Base-by-base conservation (phyloP, 441 rosid genomes). In the Euphorbia corollata region DNA sequence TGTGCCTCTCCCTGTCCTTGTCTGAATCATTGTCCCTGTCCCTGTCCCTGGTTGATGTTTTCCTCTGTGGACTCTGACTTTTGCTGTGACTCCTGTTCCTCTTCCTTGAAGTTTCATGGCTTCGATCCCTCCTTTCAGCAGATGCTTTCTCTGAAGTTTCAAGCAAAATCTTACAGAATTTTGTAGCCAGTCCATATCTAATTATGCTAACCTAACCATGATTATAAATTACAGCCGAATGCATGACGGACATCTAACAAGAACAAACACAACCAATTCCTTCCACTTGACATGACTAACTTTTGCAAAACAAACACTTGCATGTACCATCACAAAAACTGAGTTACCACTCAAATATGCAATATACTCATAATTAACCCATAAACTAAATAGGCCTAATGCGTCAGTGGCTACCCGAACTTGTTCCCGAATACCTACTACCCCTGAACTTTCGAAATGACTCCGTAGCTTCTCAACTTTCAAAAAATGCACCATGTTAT, bases 41-140 rank as follows among this genome's bases (percentile, higher is more conserved):
- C 73, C 85, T 83, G n/a, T n/a, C n/a, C n/a, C n/a, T n/a, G n/a
- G n/a, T n/a, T 55, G 85, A 77, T 72, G 85, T 71, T 82, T 83
- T 90, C 45, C 82, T 67, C n/a, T 85, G 89, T 4, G 99, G 97
- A 69, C 97, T 92, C 75, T 70, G 74, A 64, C 97, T 92, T 72
- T 58, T 74, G 71, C 86, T 90, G 68, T 63, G 78, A 80, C 92
- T 87, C 68, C 90, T 90, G 55, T 80, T 85, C 39, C 97, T 81
- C 80, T 92, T 92, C 73, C 87, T 89, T 64, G 91, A 85, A 43
- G 91, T 83, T 71, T 87, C 96, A 45, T 55, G 91, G 19, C 61
- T 73, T 77, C 74, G 82, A 27, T 86, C 98, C 72, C 82, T 87
- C 77, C 88, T 85, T 75, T 83, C 96, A 15, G 61, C 64, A n/a